phyloP scores from a whole-genome alignment of 78 protist species.

The Emiliania huxleyi region DNA sequence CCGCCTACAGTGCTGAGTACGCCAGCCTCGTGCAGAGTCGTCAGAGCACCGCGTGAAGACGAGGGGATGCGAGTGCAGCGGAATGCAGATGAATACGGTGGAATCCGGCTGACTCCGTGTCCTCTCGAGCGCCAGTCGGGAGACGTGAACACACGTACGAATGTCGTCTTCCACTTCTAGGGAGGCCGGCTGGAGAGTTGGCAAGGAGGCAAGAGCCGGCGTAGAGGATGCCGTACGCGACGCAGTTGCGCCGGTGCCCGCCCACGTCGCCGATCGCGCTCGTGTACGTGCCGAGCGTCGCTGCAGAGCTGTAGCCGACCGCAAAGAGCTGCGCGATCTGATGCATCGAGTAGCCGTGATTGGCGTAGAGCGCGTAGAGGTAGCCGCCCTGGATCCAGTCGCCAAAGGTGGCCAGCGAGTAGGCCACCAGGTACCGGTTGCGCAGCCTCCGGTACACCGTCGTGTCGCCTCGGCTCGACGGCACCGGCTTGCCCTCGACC shows the following conservation, averaged over 20 bases:
- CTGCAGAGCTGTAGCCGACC: background rate
- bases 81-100: no score
- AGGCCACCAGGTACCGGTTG: constrained; percentile 42
- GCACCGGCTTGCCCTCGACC: no score
- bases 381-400: constrained; percentile 95
- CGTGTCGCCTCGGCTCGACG: no score
- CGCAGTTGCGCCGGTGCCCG: constrained; percentile 9
- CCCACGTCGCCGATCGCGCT: background rate
- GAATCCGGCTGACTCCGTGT: no score
- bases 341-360: constrained; percentile 63
- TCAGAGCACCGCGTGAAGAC: no score
- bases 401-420: constrained; percentile 48
- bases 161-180: no score
- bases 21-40: no score
- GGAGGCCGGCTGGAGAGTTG: constrained; percentile 31
- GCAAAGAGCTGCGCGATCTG: constrained; percentile 82
- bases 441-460: no score
- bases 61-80: no score
- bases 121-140: no score
- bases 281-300: background rate
- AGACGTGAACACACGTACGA: no score
- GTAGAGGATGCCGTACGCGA: constrained; percentile 71
- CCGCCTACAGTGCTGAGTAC: no score
- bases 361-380: constrained; percentile 83
- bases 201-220: constrained; percentile 55